Conservation (phyloP, 805 yeast species). For the Candida tibetensis region DNA sequence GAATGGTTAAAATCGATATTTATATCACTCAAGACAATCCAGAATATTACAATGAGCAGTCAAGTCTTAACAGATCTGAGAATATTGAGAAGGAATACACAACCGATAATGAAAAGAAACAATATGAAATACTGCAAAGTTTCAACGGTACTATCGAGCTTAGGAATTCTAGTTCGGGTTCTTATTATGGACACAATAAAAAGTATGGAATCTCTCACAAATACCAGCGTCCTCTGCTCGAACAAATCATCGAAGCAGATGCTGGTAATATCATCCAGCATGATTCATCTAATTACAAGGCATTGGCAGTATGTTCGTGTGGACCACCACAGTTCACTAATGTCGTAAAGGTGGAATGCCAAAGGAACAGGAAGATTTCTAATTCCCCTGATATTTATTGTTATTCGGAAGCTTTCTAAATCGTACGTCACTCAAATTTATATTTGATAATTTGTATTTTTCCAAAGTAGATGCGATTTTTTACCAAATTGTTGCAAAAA, state of each 20-base stretch:
- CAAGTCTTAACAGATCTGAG: neutral
- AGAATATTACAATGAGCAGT: constrained; percentile 1
- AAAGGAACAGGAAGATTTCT: constrained; percentile 22
- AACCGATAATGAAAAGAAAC: too few relatives aligned
- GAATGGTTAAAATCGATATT: constrained; percentile 23
- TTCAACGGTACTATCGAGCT: too few relatives aligned
- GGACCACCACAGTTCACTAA: constrained; percentile 37
- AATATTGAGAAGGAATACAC: neutral
- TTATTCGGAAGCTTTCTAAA: constrained; percentile 34
- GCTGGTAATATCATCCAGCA: constrained; percentile 10
- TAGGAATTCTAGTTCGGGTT: too few relatives aligned
- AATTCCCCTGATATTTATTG: constrained; percentile 42
- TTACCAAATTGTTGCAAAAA: too few relatives aligned
- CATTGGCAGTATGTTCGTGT: constrained; percentile 40
- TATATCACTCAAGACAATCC: constrained; percentile 26
- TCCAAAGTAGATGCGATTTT: too few relatives aligned
- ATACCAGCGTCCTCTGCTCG: constrained; percentile 19
- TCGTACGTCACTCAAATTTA: neutral
- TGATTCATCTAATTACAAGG: constrained; percentile 12
- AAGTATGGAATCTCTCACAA: neutral
- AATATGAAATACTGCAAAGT: too few relatives aligned
- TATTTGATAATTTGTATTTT: neutral
- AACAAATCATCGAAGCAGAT: constrained; percentile 13
- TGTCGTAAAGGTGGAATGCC: constrained; percentile 26
- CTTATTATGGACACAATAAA: too few relatives aligned